A percentile compares a stretch with the other conserved stretches of the same genome.
Conservation (phyloP, 371 early-diverging fungal species). For the Batkoa obscura region DNA sequence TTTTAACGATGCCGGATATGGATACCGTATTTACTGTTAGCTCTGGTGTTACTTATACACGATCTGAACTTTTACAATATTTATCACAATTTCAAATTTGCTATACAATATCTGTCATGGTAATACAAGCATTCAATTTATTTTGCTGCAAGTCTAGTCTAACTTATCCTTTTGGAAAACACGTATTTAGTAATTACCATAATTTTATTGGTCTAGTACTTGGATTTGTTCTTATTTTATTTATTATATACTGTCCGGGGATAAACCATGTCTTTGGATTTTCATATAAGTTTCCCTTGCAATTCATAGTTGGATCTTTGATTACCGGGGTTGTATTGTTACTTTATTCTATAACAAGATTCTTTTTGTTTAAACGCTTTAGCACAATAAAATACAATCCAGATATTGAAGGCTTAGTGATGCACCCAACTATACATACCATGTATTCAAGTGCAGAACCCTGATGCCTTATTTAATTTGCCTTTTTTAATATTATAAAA, state of each 20-base stretch:
- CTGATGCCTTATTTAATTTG: too few relatives aligned
- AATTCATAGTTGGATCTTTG: conserved; percentile 59
- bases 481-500: too few relatives aligned
- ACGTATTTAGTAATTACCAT: conserved; percentile 55
- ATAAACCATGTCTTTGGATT: conserved; percentile 52
- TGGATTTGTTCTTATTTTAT: conserved; percentile 33
- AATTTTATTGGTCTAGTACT: conserved; percentile 40
- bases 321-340: conserved; percentile 55
- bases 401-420: conserved; percentile 57
- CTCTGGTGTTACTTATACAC: conserved; percentile 19
- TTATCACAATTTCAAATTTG: conserved; percentile 50
- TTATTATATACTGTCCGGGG: conserved; percentile 66
- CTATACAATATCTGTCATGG: conserved; percentile 59
- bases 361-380: conserved; percentile 26
- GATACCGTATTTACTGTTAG: conserved; percentile 10
- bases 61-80: conserved; percentile 26
- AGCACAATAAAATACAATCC: conserved; percentile 37
- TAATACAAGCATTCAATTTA: conserved; percentile 78
- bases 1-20: conserved; percentile 23
- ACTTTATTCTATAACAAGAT: conserved; percentile 44
- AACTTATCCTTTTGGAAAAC: conserved; percentile 48
- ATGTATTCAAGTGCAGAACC: too few relatives aligned
- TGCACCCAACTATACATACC: conserved; percentile 26
- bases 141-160: conserved; percentile 73
- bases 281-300: conserved; percentile 25